phyloP scores from a whole-genome alignment of 1,139 yeast species.

The Williopsis jadinii region DNA sequence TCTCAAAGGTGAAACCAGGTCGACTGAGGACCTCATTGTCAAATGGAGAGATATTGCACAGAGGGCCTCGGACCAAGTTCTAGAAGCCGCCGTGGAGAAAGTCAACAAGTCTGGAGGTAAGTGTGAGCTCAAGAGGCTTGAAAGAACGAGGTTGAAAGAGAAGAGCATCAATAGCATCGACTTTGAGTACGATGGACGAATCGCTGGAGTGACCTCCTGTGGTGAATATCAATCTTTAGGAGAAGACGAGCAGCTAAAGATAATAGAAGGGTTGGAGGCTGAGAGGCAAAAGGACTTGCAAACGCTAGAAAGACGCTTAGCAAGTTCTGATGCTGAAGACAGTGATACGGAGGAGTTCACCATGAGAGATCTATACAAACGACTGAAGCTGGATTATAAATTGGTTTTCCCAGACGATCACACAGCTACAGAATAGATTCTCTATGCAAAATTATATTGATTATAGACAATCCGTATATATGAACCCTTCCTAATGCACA shows the following conservation, averaged over 20 bases:
- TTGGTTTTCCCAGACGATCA: constrained; percentile 27
- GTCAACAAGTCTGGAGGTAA: constrained; percentile 40
- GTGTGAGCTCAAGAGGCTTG: constrained; percentile 30
- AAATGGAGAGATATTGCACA: constrained; percentile 41
- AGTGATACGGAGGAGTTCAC: constrained; percentile 30
- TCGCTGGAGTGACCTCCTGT: constrained; percentile 30
- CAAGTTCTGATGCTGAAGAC: constrained; percentile 19
- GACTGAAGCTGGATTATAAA: constrained; percentile 33
- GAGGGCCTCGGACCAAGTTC: constrained; percentile 34
- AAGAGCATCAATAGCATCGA: constrained; percentile 28
- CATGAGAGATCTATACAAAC: constrained; percentile 34
- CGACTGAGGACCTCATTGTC: constrained; percentile 24
- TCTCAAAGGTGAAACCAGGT: constrained; percentile 9
- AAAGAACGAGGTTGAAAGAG: constrained; percentile 28
- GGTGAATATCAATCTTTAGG: constrained; percentile 29
- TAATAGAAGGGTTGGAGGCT: constrained; percentile 22
- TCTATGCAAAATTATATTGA: background rate
- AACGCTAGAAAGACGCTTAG: constrained; percentile 12
- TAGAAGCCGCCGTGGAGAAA: constrained; percentile 34
- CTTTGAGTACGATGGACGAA: constrained; percentile 29
- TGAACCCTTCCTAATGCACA: too few relatives aligned
- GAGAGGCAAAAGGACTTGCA: constrained; percentile 20
- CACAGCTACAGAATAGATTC: background rate
- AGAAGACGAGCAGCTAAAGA: constrained; percentile 25
- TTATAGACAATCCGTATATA: constrained; percentile 3